These are phyloP conservation scores for Boletus insuetus DNA, from an alignment of 768 basidiomycete genomes.

Conservation along the genomic window DNA sequence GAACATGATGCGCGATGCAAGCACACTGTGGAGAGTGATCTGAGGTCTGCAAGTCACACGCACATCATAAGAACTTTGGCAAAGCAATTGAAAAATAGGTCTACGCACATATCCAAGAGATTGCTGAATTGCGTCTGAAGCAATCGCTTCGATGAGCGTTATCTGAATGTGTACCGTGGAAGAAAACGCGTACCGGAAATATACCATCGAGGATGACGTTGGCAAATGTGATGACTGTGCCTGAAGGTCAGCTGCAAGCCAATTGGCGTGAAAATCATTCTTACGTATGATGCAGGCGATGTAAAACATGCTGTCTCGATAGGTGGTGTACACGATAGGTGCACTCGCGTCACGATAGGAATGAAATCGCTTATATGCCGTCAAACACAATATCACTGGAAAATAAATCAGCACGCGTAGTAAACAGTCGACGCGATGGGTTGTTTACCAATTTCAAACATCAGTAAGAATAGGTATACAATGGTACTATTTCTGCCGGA, in stretches of 20 bases:
- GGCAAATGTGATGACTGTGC: conserved; percentile 13
- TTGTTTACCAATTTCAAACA: conserved; percentile 9
- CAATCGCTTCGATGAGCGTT: not conserved
- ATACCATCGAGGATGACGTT: conserved; percentile 7
- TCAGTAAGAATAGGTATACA: conserved; percentile 6
- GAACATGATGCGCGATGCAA: conserved; percentile 12
- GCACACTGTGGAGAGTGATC: not conserved
- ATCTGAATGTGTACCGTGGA: not conserved
- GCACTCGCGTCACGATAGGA: not conserved
- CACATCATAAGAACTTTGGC: not conserved
- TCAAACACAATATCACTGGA: conserved; percentile 11
- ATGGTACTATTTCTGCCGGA: conserved; percentile 1
- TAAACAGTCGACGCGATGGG: not conserved
- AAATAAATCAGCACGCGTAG: not conserved
- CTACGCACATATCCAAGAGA: conserved; percentile 5
- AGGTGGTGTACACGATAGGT: conserved; percentile 5
- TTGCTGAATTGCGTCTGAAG: conserved; percentile 2
- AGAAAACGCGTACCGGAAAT: conserved; percentile 8
- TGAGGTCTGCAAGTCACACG: not conserved
- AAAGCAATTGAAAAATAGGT: not conserved
- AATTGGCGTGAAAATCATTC: not conserved
- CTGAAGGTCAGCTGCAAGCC: not conserved
- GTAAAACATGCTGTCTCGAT: conserved; percentile 19
- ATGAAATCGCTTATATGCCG: not conserved
- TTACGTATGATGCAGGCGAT: conserved; percentile 17